Evolutionary conservation across 805 yeast genomes (phyloP).

Genomic region (Cyberlindnera euphorbiae): DNA sequence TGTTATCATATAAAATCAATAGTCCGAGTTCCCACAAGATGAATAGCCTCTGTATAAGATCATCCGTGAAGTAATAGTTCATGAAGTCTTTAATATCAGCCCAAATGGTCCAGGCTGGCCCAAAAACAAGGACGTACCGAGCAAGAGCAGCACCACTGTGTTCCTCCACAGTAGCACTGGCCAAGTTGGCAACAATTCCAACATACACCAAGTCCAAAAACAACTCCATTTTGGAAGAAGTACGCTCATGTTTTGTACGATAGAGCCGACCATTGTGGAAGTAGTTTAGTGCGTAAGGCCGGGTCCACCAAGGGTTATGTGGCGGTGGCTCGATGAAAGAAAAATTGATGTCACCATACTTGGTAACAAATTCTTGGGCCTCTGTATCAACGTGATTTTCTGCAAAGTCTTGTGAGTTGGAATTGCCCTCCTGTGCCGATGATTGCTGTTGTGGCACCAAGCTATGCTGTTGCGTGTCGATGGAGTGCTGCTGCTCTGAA

Average conservation of each 20-base stretch:
- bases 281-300: conserved; percentile 57
- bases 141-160: conserved; percentile 44
- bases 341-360: conserved; percentile 46
- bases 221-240: conserved; percentile 48
- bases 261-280: conserved; percentile 52
- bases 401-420: neutral
- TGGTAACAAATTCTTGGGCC: conserved; percentile 35
- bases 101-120: conserved; percentile 65
- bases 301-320: conserved; percentile 33
- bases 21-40: conserved; percentile 49
- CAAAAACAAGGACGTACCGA: conserved; percentile 44
- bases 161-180: conserved; percentile 45
- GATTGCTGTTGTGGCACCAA: no score
- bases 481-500: no score
- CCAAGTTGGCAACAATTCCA: conserved; percentile 57
- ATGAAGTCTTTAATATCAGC: conserved; percentile 58
- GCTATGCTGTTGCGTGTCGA: no score
- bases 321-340: conserved; percentile 41
- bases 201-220: conserved; percentile 61
- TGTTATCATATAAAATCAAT: conserved; percentile 48
- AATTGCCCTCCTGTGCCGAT: neutral
- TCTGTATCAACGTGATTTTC: conserved; percentile 10
- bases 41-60: conserved; percentile 47
- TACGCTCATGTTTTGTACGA: conserved; percentile 51
- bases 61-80: conserved; percentile 60